A percentile compares a stretch with the other conserved stretches of the same genome.
These are phyloP conservation scores for Juglanconis sp. DNA, from an alignment of 2,329 filamentous ascomycete species.

Conservation along the genomic window DNA sequence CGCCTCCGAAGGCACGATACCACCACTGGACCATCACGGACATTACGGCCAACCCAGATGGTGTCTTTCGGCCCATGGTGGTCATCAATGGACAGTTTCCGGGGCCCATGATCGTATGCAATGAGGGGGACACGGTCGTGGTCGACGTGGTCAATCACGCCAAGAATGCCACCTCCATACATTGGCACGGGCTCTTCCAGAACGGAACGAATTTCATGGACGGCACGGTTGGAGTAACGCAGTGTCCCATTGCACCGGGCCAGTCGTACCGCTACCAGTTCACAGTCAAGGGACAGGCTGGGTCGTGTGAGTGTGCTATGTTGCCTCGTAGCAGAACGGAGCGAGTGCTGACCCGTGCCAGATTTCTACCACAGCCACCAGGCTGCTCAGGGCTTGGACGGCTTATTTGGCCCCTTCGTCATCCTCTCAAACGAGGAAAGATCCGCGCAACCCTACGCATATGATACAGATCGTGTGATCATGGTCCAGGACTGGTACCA, in stretches of 20 bases:
- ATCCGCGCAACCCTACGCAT: slow-evolving; percentile 46
- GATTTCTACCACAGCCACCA: slow-evolving; percentile 49
- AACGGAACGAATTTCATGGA: slow-evolving; percentile 73
- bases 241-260: slow-evolving; percentile 58
- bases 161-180: slow-evolving; percentile 63
- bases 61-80: slow-evolving; percentile 55
- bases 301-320: slow-evolving; percentile 31
- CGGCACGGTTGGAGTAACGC: slow-evolving; percentile 57
- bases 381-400: slow-evolving; percentile 61
- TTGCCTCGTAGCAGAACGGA: neutral
- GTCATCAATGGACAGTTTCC: slow-evolving; percentile 75
- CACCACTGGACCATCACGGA: slow-evolving; percentile 61
- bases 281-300: slow-evolving; percentile 25
- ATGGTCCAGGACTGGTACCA: slow-evolving; percentile 71
- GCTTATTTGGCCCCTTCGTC: slow-evolving; percentile 62
- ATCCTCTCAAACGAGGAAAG: slow-evolving; percentile 56
- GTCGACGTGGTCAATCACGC: slow-evolving; percentile 68
- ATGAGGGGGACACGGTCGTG: slow-evolving; percentile 68
- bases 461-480: slow-evolving; percentile 58
- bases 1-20: slow-evolving; percentile 48
- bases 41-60: slow-evolving; percentile 58
- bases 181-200: slow-evolving; percentile 77
- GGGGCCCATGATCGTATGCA: slow-evolving; percentile 68
- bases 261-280: slow-evolving; percentile 52
- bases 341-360: slow-evolving; percentile 8